These are phyloP conservation scores for Coemansia sp. DNA, from an alignment of 192 early-diverging fungal species.

Conservation along the genomic window DNA sequence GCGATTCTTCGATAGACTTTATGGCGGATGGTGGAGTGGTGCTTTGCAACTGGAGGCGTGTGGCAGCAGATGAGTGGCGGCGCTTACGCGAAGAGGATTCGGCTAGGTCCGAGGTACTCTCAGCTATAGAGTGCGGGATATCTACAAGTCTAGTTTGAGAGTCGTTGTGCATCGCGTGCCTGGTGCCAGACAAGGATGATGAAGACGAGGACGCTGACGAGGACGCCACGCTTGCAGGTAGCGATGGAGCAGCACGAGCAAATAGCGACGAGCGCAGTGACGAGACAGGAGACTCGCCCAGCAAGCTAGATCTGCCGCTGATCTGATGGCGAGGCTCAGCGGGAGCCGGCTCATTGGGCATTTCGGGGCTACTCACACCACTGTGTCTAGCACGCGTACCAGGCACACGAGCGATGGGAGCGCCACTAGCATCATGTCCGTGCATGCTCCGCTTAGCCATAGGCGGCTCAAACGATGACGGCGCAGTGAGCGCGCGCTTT, in stretches of 20 bases:
- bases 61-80: slow-evolving; percentile 27
- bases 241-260: slow-evolving; percentile 20
- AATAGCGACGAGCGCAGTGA: slow-evolving; percentile 51
- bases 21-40: not conserved
- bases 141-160: not conserved
- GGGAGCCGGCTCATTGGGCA: not conserved
- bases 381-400: not conserved
- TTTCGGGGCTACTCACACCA: slow-evolving; percentile 1
- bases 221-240: not conserved
- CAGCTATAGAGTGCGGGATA: slow-evolving; percentile 11
- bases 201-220: slow-evolving; percentile 6
- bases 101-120: slow-evolving; percentile 9
- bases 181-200: not conserved
- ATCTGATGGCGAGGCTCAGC: slow-evolving; percentile 32
- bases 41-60: slow-evolving; percentile 1
- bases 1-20: not conserved
- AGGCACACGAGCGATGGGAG: not conserved
- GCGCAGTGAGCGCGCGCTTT: slow-evolving; percentile 54
- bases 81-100: slow-evolving; percentile 37
- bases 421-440: not conserved
- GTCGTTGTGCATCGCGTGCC: slow-evolving; percentile 7
- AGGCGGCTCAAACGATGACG: slow-evolving; percentile 43
- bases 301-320: slow-evolving; percentile 18
- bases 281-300: slow-evolving; percentile 49
- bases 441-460: slow-evolving; percentile 1